A percentile compares a stretch with the other conserved stretches of the same genome.
phyloP scores from a whole-genome alignment of 495 filamentous ascomycete species.

The Podospora fimiseda region DNA sequence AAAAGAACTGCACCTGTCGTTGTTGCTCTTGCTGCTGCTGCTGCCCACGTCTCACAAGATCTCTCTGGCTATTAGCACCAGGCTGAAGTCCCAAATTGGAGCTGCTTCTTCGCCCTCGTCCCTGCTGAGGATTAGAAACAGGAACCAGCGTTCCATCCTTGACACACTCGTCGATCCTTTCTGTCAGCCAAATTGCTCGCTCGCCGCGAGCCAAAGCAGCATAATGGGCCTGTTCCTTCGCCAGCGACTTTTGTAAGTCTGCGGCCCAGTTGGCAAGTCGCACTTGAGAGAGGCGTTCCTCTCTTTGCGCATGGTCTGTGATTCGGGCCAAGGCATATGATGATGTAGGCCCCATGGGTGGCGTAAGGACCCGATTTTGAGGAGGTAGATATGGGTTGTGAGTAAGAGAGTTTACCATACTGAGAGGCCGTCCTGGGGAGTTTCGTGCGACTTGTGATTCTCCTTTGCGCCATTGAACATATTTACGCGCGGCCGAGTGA shows the following conservation, averaged over 20 bases:
- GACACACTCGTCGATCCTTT: constrained; percentile 67
- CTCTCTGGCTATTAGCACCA: neutral
- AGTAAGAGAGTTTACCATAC: constrained; percentile 20
- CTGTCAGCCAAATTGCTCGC: constrained; percentile 71
- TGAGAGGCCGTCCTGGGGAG: neutral
- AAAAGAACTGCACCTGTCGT: neutral
- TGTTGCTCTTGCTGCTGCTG: neutral
- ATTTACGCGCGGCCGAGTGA: constrained; percentile 80
- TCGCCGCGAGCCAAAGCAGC: constrained; percentile 65
- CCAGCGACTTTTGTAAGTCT: constrained; percentile 76
- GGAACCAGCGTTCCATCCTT: constrained; percentile 63
- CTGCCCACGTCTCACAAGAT: neutral
- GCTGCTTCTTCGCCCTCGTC: constrained; percentile 8
- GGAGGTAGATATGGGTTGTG: constrained; percentile 17
- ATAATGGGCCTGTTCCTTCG: constrained; percentile 74
- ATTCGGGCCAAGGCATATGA: constrained; percentile 66
- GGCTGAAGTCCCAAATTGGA: neutral
- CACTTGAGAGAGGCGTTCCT: constrained; percentile 71
- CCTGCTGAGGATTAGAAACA: constrained; percentile 5
- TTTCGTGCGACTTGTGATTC: constrained; percentile 12
- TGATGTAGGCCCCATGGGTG: constrained; percentile 35
- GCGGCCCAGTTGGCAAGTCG: constrained; percentile 83
- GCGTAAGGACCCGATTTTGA: constrained; percentile 10
- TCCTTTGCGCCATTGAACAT: constrained; percentile 57
- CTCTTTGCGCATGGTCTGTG: constrained; percentile 61